Base-by-base conservation (phyloP, 2,329 filamentous ascomycete species). In the Aspergillus latus region DNA sequence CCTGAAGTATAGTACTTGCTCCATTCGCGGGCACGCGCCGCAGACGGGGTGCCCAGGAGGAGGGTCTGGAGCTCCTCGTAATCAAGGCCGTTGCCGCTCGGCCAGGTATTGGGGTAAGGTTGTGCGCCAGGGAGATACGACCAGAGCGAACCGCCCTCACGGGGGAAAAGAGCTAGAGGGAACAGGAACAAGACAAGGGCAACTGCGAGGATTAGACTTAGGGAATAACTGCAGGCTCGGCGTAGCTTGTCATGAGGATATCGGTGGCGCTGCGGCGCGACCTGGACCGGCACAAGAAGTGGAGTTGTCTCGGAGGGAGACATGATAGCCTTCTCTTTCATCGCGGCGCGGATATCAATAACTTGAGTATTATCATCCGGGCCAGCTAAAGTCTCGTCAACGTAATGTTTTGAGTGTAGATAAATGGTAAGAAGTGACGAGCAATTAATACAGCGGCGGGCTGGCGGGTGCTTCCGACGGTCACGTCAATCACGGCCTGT, bases 1-100 rank as follows among this genome's bases (percentile, higher is more conserved):
- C 90, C 90, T 0, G 86, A 78, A 0, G 89, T 89, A 66, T 93
- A 93, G 71, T 92, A 93, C 59, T 78, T 79, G 71, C 86, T 90
- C 88, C 88, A 92, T 74, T 90, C 84, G 60, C 83, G 80, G 7
- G 82, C 83, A 60, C 82, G 82, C 13, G 77, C 74, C 37, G 79
- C 76, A 43, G 78, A 76, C 0, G 84, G 84, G 1, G 82, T 85
- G 11, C 76, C 73, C 4, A 78, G 70, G 29, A 87, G 71, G 40
- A 85, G 78, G 21, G 79, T 69, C 63, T 82, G 78, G 45, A 88
- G 75, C 39, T 83, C 76, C n/a, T 79, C 70, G 61, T 81, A 85
- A 28, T 73, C 73, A 45, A 86, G 65, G 11, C 82, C 80, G 40
- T 72, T 59, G 10, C 72, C 71, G 34, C 73, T 65, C 0, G 77